Percentiles rank a stretch among this genome's conserved stretches.
Conservation (phyloP, 495 filamentous ascomycete genomes). For the Cryomyces minteri region DNA sequence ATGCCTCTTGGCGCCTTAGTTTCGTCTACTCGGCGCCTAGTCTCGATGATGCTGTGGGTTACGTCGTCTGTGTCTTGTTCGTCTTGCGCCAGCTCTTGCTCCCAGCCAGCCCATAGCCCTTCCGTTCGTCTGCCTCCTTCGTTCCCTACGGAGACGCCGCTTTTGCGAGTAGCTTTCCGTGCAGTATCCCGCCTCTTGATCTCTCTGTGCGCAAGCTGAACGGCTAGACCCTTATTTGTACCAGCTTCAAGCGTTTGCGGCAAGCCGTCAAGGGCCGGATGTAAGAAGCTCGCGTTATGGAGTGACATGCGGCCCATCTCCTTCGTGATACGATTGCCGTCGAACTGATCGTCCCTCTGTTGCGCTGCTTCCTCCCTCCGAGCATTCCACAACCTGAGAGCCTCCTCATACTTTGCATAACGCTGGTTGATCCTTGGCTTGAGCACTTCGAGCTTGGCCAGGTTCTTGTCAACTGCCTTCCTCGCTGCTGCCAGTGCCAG, state of each 20-base stretch:
- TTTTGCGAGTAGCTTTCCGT: conserved; percentile 21
- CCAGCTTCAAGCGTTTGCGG: conserved; percentile 36
- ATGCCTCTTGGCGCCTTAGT: neutral
- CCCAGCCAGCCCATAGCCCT: neutral
- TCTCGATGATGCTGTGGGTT: conserved; percentile 1
- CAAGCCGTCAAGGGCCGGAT: neutral
- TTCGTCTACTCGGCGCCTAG: neutral
- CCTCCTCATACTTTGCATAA: conserved; percentile 37
- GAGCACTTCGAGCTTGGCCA: conserved; percentile 41
- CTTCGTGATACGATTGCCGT: neutral
- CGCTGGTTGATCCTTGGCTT: conserved; percentile 50
- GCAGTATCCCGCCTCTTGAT: conserved; percentile 46
- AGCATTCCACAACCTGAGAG: conserved; percentile 24
- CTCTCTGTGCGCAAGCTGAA: conserved; percentile 57
- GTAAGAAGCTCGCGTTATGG: neutral
- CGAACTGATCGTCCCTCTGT: conserved; percentile 3
- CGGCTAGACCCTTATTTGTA: conserved; percentile 57
- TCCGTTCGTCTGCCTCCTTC: neutral
- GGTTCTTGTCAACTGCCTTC: conserved; percentile 32
- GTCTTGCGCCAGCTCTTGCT: neutral
- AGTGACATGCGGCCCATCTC: neutral
- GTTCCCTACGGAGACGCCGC: neutral
- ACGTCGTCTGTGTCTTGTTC: conserved; percentile 1
- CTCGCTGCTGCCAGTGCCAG: conserved; percentile 28
- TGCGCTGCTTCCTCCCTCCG: conserved; percentile 10